phyloP scores from a whole-genome alignment of 2,329 filamentous ascomycete species.

The Gremmenia infestans region DNA sequence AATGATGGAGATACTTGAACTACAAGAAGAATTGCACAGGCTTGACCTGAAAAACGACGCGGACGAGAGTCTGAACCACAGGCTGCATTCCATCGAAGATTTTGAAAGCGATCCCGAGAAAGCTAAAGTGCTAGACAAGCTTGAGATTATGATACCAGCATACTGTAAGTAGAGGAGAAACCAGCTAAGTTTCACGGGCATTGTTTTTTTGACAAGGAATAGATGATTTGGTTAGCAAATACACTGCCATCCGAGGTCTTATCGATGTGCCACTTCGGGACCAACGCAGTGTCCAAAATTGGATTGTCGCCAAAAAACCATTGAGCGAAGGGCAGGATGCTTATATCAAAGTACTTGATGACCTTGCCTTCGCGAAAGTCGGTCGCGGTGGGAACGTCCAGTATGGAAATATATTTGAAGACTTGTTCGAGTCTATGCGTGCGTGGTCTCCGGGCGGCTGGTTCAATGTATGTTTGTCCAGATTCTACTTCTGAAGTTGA shows the following conservation, averaged over 20 bases:
- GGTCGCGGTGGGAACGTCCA: background rate
- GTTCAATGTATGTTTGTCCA: background rate
- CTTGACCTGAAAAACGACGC: constrained; percentile 3
- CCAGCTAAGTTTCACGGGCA: background rate
- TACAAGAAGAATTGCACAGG: constrained; percentile 3
- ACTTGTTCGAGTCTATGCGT: background rate
- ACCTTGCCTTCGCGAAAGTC: constrained; percentile 8
- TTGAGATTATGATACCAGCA: constrained; percentile 7
- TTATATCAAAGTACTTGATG: constrained; percentile 10
- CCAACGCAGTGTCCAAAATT: constrained; percentile 10
- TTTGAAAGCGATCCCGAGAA: constrained; percentile 3
- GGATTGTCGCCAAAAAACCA: constrained; percentile 6
- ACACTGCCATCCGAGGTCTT: constrained; percentile 5
- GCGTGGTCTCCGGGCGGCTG: background rate
- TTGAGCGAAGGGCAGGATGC: constrained; percentile 7
- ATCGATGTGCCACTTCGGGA: background rate
- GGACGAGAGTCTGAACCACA: constrained; percentile 1
- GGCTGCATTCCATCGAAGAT: constrained; percentile 4
- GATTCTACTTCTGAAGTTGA: background rate
- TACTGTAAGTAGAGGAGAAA: constrained; percentile 11
- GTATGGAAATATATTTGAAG: constrained; percentile 3
- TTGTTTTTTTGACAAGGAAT: background rate
- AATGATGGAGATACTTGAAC: constrained; percentile 6
- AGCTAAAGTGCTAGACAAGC: constrained; percentile 1
- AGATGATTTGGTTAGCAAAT: constrained; percentile 11